Percentiles rank a stretch among this genome's conserved stretches.
Evolutionary conservation across 2,329 filamentous ascomycete genomes (phyloP).

Genomic region (Penicillium crustosum): DNA sequence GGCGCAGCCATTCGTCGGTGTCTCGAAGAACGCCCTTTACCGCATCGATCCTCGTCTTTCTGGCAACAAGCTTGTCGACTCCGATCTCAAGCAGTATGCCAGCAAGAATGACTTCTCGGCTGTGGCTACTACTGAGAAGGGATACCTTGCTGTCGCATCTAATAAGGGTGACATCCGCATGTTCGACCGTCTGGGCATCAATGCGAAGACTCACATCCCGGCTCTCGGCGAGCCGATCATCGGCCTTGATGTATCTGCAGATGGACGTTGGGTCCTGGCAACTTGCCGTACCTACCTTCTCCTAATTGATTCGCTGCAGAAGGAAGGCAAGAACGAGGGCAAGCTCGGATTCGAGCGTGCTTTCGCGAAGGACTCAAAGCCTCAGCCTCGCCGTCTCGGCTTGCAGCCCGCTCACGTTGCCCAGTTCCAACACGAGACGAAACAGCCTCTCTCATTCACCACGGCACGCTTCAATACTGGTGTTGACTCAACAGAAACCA

Average conservation of each 20-base stretch:
- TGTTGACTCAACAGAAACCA: constrained; percentile 76
- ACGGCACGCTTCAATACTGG: constrained; percentile 92
- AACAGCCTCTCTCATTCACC: constrained; percentile 81
- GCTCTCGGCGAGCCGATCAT: constrained; percentile 93
- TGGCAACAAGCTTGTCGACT: constrained; percentile 89
- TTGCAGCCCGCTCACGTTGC: constrained; percentile 90
- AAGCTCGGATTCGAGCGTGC: constrained; percentile 96
- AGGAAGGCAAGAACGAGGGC: constrained; percentile 91
- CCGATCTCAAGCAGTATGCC: constrained; percentile 89
- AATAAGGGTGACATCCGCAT: constrained; percentile 97
- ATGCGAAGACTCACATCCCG: constrained; percentile 95
- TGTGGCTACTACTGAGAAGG: constrained; percentile 90
- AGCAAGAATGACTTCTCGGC: constrained; percentile 98
- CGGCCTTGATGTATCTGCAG: constrained; percentile 90
- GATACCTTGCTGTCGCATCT: constrained; percentile 92
- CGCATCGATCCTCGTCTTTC: constrained; percentile 87
- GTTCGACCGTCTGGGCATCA: constrained; percentile 93
- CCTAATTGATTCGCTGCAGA: constrained; percentile 87
- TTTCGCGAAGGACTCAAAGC: constrained; percentile 90
- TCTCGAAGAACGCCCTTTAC: constrained; percentile 90
- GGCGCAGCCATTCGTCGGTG: constrained; percentile 91
- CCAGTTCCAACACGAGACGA: constrained; percentile 96
- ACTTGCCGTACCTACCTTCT: constrained; percentile 94
- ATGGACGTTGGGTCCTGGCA: constrained; percentile 91
- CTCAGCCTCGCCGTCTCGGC: constrained; percentile 84